Evolutionary conservation across 2,329 filamentous ascomycete genomes (phyloP).

Genomic region (Chaetomiaceae sp.): DNA sequence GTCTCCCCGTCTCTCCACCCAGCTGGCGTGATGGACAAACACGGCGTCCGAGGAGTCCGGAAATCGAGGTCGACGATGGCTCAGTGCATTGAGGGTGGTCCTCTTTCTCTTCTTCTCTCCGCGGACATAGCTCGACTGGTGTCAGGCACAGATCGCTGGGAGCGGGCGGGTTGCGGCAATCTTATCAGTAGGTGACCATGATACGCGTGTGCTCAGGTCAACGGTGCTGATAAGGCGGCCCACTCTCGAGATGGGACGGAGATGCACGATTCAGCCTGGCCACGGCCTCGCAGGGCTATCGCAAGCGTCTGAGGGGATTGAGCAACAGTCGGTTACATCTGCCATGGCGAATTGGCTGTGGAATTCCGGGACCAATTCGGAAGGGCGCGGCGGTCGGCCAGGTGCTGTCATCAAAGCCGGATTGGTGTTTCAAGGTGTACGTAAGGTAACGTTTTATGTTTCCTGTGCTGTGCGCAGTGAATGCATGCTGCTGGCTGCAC

Average conservation of each 20-base stretch:
- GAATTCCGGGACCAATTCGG: too few species aligned
- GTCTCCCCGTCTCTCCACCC: background rate
- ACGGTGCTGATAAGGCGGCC: slow-evolving; percentile 22
- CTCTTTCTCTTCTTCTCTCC: too few species aligned
- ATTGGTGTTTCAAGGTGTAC: too few species aligned
- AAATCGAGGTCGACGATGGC: too few species aligned
- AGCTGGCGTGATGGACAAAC: background rate
- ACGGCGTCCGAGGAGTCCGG: slow-evolving; percentile 8
- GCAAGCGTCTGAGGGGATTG: too few species aligned
- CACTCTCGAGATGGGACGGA: slow-evolving; percentile 19
- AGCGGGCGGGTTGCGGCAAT: slow-evolving; percentile 8
- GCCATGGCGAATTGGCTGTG: too few species aligned
- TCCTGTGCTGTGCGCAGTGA: too few species aligned
- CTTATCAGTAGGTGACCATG: slow-evolving; percentile 22
- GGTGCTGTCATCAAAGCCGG: too few species aligned
- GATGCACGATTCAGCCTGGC: slow-evolving; percentile 17
- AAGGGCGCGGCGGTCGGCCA: too few species aligned
- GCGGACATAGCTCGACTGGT: slow-evolving; percentile 20
- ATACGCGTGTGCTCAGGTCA: slow-evolving; percentile 20
- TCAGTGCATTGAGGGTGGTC: too few species aligned
- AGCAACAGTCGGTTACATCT: too few species aligned
- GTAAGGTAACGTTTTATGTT: too few species aligned
- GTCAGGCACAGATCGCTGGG: slow-evolving; percentile 1
- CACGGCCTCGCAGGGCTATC: background rate
- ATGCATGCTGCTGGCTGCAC: background rate